Percentiles rank a stretch among this genome's conserved stretches.
Evolutionary conservation across 768 basidiomycete species (phyloP).

Genomic region (Termitomyces sp.): DNA sequence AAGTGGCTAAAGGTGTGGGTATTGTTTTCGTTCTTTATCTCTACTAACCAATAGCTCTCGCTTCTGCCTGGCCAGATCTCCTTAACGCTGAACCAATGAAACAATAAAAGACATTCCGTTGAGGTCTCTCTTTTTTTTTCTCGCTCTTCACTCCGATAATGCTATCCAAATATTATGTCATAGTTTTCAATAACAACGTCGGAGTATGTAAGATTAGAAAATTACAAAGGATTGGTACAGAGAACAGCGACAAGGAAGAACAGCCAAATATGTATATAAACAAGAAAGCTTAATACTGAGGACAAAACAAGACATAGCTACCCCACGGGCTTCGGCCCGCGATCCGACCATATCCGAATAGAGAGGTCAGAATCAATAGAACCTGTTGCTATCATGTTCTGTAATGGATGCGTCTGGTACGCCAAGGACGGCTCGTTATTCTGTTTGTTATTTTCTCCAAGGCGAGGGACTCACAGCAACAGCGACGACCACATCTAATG

Average conservation of each 20-base stretch:
- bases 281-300: not conserved
- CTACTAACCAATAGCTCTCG: not conserved
- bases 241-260: not conserved
- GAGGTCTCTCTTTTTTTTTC: not conserved
- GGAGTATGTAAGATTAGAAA: not conserved
- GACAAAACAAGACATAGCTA: not conserved
- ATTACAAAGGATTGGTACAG: constrained; percentile 3
- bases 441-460: not conserved
- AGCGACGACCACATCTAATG: constrained; percentile 70
- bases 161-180: constrained; percentile 2
- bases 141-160: constrained; percentile 3
- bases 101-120: constrained; percentile 2
- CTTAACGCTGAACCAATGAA: constrained; percentile 23
- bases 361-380: constrained; percentile 80
- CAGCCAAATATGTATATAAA: not conserved
- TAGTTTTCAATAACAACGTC: not conserved
- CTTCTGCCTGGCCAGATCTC: constrained; percentile 14
- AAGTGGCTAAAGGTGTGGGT: constrained; percentile 66
- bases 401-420: constrained; percentile 71
- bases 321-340: constrained; percentile 20
- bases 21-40: not conserved
- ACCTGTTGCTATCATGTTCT: constrained; percentile 85
- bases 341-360: constrained; percentile 81
- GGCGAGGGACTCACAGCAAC: constrained; percentile 50
- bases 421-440: constrained; percentile 7